phyloP scores from a whole-genome alignment of 306 rosid genomes.

The Vigna unguiculata region DNA sequence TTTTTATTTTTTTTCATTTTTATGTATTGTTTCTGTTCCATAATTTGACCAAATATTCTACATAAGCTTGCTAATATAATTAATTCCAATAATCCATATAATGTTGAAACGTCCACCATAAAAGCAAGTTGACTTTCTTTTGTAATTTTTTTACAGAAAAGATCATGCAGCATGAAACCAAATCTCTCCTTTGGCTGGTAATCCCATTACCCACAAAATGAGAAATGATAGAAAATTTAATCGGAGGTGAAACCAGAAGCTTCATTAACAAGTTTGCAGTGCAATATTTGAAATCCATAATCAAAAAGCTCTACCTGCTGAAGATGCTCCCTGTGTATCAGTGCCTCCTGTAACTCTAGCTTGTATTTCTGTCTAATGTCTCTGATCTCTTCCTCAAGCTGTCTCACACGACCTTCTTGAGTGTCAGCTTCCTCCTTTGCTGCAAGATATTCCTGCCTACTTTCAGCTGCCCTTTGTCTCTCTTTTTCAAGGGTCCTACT shows the following conservation, averaged over 20 bases:
- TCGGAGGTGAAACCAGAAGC: slow-evolving; percentile 28
- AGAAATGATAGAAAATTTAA: slow-evolving; percentile 31
- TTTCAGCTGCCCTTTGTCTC: slow-evolving; percentile 98
- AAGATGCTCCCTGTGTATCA: slow-evolving; percentile 83
- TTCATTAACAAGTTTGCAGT: slow-evolving; percentile 32
- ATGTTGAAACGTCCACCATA: slow-evolving; percentile 28
- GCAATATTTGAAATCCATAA: slow-evolving; percentile 27
- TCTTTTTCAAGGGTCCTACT: slow-evolving; percentile 97
- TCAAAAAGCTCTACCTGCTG: slow-evolving; percentile 77
- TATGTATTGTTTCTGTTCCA: slow-evolving; percentile 38
- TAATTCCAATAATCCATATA: slow-evolving; percentile 25
- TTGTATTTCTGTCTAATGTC: slow-evolving; percentile 85
- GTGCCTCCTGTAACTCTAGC: slow-evolving; percentile 90
- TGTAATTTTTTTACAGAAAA: slow-evolving; percentile 22
- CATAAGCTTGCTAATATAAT: slow-evolving; percentile 27
- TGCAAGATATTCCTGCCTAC: slow-evolving; percentile 95
- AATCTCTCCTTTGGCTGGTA: slow-evolving; percentile 5
- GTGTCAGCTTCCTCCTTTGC: slow-evolving; percentile 99
- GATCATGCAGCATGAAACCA: slow-evolving; percentile 26
- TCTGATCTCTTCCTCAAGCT: slow-evolving; percentile 86
- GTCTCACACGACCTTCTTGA: slow-evolving; percentile 90
- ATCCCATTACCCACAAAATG: slow-evolving; percentile 27
- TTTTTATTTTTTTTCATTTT: background rate
- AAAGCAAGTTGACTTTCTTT: slow-evolving; percentile 44
- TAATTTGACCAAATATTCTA: slow-evolving; percentile 33